Conservation (phyloP, 2,329 filamentous ascomycete genomes). For the Pseudophaeomoniella oleicola region DNA sequence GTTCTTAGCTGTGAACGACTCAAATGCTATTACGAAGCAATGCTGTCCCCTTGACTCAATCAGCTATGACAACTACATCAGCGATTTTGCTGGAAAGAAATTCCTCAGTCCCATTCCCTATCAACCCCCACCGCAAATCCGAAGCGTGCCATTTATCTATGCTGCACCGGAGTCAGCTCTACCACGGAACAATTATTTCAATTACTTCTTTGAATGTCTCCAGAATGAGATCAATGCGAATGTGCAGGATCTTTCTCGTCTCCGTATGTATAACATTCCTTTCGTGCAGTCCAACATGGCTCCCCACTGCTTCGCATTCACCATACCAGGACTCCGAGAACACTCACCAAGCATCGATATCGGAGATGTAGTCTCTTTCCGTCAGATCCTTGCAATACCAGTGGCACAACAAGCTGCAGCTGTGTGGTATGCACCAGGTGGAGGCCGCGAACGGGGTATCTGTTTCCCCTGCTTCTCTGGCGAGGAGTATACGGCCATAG, state of each 20-base stretch:
- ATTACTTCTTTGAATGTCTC: slow-evolving; percentile 14
- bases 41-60: slow-evolving; percentile 8
- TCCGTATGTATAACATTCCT: slow-evolving; percentile 9
- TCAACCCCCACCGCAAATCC: slow-evolving; percentile 7
- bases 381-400: slow-evolving; percentile 12
- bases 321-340: slow-evolving; percentile 14
- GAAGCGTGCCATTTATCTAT: slow-evolving; percentile 3
- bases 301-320: slow-evolving; percentile 10
- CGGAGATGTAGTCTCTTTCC: slow-evolving; percentile 13
- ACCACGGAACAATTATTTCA: slow-evolving; percentile 6
- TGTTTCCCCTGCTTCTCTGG: slow-evolving; percentile 14
- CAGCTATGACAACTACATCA: slow-evolving; percentile 10
- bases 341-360: slow-evolving; percentile 11
- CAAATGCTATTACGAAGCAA: slow-evolving; percentile 8
- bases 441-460: slow-evolving; percentile 6
- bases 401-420: slow-evolving; percentile 7
- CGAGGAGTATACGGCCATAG: slow-evolving; percentile 11
- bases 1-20: slow-evolving; percentile 14
- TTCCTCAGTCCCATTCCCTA: slow-evolving; percentile 8
- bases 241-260: slow-evolving; percentile 6
- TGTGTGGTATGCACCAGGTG: slow-evolving; percentile 9
- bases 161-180: slow-evolving; percentile 6
- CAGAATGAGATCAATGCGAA: slow-evolving; percentile 11
- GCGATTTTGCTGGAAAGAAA: slow-evolving; percentile 8
- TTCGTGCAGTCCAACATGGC: slow-evolving; percentile 5